These are phyloP conservation scores for Lachnellula arida DNA, from an alignment of 2,329 filamentous ascomycete species.

Conservation along the genomic window DNA sequence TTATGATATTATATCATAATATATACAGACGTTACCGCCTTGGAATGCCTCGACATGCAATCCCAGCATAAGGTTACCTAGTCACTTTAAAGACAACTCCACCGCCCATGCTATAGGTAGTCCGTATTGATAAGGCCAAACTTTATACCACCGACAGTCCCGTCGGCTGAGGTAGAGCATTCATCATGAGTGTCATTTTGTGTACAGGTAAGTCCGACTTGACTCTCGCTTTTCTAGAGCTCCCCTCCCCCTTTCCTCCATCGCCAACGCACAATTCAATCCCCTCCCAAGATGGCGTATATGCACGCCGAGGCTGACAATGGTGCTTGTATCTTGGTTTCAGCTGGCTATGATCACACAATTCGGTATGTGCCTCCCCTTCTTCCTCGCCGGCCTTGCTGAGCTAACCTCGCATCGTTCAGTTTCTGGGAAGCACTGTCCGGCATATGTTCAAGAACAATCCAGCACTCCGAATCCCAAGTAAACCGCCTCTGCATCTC, in stretches of 20 bases:
- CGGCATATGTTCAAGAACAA: conserved; percentile 95
- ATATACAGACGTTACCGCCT: not conserved
- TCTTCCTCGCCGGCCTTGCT: conserved; percentile 1
- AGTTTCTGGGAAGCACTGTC: conserved; percentile 99
- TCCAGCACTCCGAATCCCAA: conserved; percentile 96
- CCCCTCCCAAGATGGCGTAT: conserved; percentile 8
- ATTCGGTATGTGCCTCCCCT: conserved; percentile 51
- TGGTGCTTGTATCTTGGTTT: conserved; percentile 22
- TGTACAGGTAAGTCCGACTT: conserved; percentile 22
- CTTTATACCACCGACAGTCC: not conserved
- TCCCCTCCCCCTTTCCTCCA: not conserved
- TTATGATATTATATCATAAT: not conserved
- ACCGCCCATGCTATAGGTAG: not conserved
- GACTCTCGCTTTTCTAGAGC: not conserved
- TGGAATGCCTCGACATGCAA: no score
- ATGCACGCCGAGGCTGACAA: conserved; percentile 23
- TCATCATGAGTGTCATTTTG: conserved; percentile 24
- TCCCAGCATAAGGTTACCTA: not conserved
- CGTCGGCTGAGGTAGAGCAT: not conserved
- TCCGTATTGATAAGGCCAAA: not conserved
- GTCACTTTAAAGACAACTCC: not conserved
- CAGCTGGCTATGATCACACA: conserved; percentile 71
- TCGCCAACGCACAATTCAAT: not conserved
- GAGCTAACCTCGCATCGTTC: conserved; percentile 9
- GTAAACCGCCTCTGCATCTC: conserved; percentile 98